Evolutionary conservation across 441 rosid species (phyloP).

Genomic region (Syzygium syzygioides): DNA sequence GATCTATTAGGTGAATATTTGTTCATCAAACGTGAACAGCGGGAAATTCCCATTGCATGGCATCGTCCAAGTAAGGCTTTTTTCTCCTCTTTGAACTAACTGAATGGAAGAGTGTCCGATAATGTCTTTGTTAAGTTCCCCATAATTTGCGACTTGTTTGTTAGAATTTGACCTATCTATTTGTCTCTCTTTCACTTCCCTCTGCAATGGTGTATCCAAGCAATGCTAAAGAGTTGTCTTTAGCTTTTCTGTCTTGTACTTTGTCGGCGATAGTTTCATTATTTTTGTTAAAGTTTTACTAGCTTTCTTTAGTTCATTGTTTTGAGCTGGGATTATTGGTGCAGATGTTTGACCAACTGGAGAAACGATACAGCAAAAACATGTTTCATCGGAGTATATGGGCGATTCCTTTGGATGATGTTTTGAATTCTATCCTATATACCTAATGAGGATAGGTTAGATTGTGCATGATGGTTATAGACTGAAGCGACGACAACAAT

Average conservation of each 20-base stretch:
- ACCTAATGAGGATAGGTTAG: not conserved
- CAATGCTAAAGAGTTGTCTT: not conserved
- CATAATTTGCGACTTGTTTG: not conserved
- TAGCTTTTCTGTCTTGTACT: not conserved
- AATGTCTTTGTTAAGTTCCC: not conserved
- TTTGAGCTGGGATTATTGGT: constrained; percentile 5
- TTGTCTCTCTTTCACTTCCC: not conserved
- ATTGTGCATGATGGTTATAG: not conserved
- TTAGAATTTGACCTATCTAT: not conserved
- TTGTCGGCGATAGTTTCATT: not conserved
- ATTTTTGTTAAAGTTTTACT: not conserved
- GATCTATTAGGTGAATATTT: constrained; percentile 84
- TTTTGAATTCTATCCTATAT: not conserved
- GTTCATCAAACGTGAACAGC: constrained; percentile 67
- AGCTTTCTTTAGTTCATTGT: not conserved
- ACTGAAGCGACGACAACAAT: not conserved
- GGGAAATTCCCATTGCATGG: constrained; percentile 71
- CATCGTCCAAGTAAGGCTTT: constrained; percentile 60
- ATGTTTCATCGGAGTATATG: not conserved
- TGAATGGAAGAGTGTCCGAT: not conserved
- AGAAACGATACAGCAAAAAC: not conserved
- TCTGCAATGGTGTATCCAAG: not conserved
- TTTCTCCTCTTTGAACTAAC: not conserved
- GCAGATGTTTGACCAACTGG: constrained; percentile 35
- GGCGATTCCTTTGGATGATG: not conserved